Percentiles rank a stretch among this genome's conserved stretches.
Conservation (phyloP, 1,139 yeast species). For the Pichia sp. region DNA sequence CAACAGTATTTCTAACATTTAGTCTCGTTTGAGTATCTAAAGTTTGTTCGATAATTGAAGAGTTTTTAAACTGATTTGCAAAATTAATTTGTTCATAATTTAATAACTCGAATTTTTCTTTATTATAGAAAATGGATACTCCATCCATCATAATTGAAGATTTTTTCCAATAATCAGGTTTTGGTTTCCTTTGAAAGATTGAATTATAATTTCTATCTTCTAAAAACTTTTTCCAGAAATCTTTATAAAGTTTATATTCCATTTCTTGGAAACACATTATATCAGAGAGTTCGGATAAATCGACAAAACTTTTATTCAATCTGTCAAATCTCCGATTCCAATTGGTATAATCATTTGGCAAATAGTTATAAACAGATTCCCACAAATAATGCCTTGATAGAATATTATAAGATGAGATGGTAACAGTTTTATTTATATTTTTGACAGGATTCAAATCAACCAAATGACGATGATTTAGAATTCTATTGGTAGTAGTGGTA, state of each 20-base stretch:
- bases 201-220: constrained; percentile 33
- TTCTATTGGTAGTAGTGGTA: background rate
- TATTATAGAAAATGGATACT: constrained; percentile 47
- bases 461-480: constrained; percentile 14
- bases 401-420: constrained; percentile 45
- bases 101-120: constrained; percentile 39
- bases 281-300: constrained; percentile 37
- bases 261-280: constrained; percentile 59
- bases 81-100: constrained; percentile 38
- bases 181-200: constrained; percentile 41
- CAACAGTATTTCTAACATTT: constrained; percentile 52
- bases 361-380: constrained; percentile 48
- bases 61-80: constrained; percentile 33
- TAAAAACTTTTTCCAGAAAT: constrained; percentile 35
- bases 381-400: constrained; percentile 52
- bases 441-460: constrained; percentile 6
- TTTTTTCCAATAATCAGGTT: constrained; percentile 46
- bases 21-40: constrained; percentile 34
- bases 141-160: constrained; percentile 47
- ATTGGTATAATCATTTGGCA: constrained; percentile 38
- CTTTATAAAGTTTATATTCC: constrained; percentile 42
- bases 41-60: constrained; percentile 34
- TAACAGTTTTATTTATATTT: constrained; percentile 19
- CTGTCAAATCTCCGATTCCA: constrained; percentile 46
- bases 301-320: constrained; percentile 35